Evolutionary conservation across 2,329 filamentous ascomycete genomes (phyloP).

Genomic region (Xylaria sp.): DNA sequence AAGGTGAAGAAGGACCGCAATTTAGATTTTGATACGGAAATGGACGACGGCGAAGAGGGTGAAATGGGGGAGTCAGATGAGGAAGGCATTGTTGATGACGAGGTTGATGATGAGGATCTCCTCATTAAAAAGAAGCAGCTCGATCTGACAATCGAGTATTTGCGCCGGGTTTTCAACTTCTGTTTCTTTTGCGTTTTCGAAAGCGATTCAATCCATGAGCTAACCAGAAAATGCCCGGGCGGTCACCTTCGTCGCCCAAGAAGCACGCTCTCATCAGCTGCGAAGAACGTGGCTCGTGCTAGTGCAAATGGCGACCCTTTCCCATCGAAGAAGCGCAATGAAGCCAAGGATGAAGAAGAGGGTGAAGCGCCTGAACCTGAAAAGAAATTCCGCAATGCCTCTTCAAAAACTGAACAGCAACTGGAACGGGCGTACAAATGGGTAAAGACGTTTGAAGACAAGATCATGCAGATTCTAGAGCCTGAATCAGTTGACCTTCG

Average conservation of each 20-base stretch:
- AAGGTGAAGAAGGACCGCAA: constrained; percentile 66
- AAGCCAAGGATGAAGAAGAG: constrained; percentile 70
- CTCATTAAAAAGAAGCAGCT: constrained; percentile 95
- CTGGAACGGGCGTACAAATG: constrained; percentile 96
- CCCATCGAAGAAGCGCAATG: constrained; percentile 80
- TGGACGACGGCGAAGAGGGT: constrained; percentile 72
- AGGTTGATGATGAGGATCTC: constrained; percentile 89
- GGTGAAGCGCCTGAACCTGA: constrained; percentile 73
- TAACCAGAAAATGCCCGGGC: constrained; percentile 94
- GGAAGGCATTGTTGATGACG: constrained; percentile 81
- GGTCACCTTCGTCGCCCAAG: constrained; percentile 95
- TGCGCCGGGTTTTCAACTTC: constrained; percentile 97
- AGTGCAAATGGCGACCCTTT: constrained; percentile 86
- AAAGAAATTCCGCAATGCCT: constrained; percentile 76
- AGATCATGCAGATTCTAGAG: constrained; percentile 90
- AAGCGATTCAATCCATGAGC: constrained; percentile 94
- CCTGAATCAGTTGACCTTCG: constrained; percentile 87
- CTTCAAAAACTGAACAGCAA: constrained; percentile 87
- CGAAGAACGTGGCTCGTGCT: constrained; percentile 85
- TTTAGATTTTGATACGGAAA: constrained; percentile 66
- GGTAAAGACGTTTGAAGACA: constrained; percentile 99
- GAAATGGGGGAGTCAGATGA: constrained; percentile 83
- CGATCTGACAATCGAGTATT: constrained; percentile 94
- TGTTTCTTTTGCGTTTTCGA: constrained; percentile 99
- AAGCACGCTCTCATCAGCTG: constrained; percentile 82